These are phyloP conservation scores for Leishmania tropica DNA, from an alignment of 208 protist species.

Conservation along the genomic window DNA sequence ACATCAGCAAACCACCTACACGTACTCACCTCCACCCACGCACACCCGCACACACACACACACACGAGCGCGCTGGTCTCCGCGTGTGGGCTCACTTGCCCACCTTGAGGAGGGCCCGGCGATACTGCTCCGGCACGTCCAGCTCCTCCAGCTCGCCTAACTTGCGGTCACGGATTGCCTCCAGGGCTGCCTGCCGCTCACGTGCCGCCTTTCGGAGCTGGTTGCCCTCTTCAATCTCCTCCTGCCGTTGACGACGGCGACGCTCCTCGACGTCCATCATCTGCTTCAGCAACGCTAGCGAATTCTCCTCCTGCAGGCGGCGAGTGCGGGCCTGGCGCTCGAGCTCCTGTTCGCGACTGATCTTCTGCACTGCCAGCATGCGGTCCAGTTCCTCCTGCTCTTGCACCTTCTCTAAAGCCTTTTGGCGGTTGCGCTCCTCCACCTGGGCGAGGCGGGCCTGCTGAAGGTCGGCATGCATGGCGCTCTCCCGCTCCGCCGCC, in stretches of 20 bases:
- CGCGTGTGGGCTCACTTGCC: conserved; percentile 32
- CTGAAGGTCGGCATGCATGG: conserved; percentile 78
- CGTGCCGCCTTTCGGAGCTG: conserved; percentile 65
- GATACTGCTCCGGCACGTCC: conserved; percentile 84
- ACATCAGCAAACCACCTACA: neutral
- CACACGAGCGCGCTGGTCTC: neutral
- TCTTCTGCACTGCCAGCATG: conserved; percentile 85
- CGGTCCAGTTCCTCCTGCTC: conserved; percentile 89
- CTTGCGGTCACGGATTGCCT: conserved; percentile 87
- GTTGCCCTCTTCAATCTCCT: conserved; percentile 92
- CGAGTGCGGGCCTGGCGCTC: conserved; percentile 56
- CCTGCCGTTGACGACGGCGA: conserved; percentile 78
- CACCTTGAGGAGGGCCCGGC: conserved; percentile 55
- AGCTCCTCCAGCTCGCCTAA: conserved; percentile 75
- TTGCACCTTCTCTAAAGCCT: conserved; percentile 55
- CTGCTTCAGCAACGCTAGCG: conserved; percentile 83
- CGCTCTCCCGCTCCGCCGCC: conserved; percentile 50
- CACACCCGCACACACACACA: neutral
- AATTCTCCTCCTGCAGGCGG: conserved; percentile 82
- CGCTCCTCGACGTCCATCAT: conserved; percentile 93
- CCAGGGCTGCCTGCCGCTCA: conserved; percentile 83
- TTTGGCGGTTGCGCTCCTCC: conserved; percentile 67
- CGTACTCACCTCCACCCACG: neutral
- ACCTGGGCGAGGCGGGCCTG: conserved; percentile 82
- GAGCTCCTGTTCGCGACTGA: conserved; percentile 77